Conservation (phyloP, 257 asterid species). For the Leptodermis oblonga region DNA sequence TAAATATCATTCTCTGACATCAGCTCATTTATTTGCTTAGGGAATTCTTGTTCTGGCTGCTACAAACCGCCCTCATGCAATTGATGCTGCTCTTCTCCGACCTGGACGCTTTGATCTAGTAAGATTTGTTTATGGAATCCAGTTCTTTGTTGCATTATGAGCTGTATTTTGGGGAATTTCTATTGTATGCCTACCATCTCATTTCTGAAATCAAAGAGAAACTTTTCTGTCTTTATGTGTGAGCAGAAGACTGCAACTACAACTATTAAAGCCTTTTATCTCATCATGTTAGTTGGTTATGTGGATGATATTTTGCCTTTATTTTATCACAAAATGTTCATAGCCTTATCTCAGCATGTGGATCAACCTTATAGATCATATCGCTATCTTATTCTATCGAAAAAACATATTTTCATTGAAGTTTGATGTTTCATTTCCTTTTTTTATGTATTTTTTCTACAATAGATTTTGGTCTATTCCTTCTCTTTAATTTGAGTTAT, state of each 20-base stretch:
- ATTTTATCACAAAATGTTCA: no score
- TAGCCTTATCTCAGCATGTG: no score
- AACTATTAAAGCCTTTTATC: not conserved
- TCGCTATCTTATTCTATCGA: no score
- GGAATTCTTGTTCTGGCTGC: conserved; percentile 98
- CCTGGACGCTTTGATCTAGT: conserved; percentile 97
- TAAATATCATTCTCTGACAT: conserved; percentile 6
- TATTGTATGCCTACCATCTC: not conserved
- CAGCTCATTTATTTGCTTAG: conserved; percentile 30
- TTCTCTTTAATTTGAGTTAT: not conserved
- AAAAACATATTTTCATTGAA: no score
- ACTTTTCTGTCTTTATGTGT: not conserved
- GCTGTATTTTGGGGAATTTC: not conserved
- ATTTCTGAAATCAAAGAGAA: not conserved
- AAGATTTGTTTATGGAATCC: conserved; percentile 18
- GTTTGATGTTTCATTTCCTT: no score
- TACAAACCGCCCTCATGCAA: conserved; percentile 86
- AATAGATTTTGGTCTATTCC: no score
- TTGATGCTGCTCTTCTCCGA: conserved; percentile 90
- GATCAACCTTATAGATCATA: no score
- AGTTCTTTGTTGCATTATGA: not conserved
- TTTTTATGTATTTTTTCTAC: no score
- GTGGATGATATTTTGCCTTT: no score
- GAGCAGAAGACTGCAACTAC: not conserved
- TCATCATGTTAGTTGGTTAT: not conserved